Evolutionary conservation across 2,329 filamentous ascomycete species (phyloP).

Genomic region (Ascochyta clinopodiicola): DNA sequence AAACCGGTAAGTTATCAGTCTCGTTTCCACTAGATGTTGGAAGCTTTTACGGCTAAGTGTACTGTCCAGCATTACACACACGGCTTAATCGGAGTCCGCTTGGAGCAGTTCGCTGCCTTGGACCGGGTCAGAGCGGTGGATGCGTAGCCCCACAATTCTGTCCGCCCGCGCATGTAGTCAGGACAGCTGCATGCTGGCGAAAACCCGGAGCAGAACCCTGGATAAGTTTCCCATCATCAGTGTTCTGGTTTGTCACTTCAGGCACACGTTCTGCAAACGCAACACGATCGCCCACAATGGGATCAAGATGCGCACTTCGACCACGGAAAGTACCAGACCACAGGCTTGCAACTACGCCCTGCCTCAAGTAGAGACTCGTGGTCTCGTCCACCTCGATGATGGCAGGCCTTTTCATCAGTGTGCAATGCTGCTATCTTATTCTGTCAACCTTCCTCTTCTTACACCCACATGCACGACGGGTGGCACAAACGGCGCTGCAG

Average conservation of each 20-base stretch:
- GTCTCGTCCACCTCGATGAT: conserved; percentile 13
- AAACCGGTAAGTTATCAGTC: not conserved
- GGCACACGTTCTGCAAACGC: not conserved
- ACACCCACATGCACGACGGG: conserved; percentile 24
- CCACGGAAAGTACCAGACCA: conserved; percentile 4
- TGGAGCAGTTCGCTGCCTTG: not conserved
- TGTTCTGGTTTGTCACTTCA: conserved; percentile 1
- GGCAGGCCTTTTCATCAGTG: conserved; percentile 15
- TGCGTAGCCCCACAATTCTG: not conserved
- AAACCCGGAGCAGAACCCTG: not conserved
- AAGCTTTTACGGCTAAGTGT: not conserved
- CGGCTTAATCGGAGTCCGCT: not conserved
- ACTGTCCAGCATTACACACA: not conserved
- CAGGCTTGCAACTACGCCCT: conserved; percentile 29
- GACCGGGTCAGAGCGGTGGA: not conserved
- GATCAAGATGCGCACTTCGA: not conserved
- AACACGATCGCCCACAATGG: not conserved
- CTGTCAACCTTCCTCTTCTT: conserved; percentile 8
- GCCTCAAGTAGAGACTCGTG: conserved; percentile 13
- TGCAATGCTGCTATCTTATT: conserved; percentile 7
- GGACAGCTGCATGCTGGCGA: not conserved
- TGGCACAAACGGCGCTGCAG: conserved; percentile 19
- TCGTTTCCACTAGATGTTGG: not conserved
- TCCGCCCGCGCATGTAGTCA: not conserved
- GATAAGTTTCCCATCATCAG: not conserved